Conservation (phyloP, 2,329 filamentous ascomycete species). For the Trichoderma sp. region DNA sequence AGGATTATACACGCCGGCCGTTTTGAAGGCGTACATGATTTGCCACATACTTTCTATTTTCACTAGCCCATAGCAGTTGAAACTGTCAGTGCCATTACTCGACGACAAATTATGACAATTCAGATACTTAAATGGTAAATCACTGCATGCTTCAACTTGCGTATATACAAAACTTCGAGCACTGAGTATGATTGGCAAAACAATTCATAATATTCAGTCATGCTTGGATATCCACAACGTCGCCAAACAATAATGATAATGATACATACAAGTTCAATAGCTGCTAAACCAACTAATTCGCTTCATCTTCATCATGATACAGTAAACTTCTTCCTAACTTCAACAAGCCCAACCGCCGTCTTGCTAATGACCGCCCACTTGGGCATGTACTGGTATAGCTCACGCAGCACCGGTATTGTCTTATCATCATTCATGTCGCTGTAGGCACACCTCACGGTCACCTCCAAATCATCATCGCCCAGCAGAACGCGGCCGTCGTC, state of each 20-base stretch:
- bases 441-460: conserved; percentile 78
- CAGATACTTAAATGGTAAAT: neutral
- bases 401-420: conserved; percentile 80
- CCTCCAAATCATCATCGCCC: conserved; percentile 47
- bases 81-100: neutral
- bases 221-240: neutral
- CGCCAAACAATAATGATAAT: neutral
- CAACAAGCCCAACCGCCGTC: conserved; percentile 73
- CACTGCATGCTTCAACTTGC: neutral
- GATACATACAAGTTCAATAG: neutral
- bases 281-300: neutral
- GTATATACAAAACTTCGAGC: neutral
- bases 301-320: neutral
- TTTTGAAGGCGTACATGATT: neutral
- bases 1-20: neutral
- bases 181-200: neutral
- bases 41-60: neutral
- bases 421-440: conserved; percentile 75
- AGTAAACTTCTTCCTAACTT: conserved; percentile 70
- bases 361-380: conserved; percentile 80
- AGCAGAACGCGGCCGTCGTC: conserved; percentile 27
- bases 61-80: neutral
- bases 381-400: conserved; percentile 74
- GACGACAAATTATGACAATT: neutral
- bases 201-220: neutral